These are phyloP conservation scores for Penicillium sp. DNA, from an alignment of 2,329 filamentous ascomycete genomes.

Conservation along the genomic window DNA sequence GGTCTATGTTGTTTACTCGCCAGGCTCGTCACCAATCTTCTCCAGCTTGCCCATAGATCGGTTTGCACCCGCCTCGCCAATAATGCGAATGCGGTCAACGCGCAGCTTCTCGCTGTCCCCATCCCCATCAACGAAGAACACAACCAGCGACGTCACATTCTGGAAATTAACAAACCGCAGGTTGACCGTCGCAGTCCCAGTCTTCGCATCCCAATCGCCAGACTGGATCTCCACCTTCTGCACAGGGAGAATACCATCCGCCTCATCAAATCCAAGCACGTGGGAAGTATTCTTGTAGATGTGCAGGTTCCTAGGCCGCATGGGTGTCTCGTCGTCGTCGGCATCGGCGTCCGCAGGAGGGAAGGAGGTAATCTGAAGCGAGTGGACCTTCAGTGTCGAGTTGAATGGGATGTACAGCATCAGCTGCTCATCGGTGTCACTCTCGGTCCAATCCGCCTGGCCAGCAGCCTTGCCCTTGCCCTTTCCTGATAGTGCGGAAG, in stretches of 20 bases:
- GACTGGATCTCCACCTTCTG: constrained; percentile 74
- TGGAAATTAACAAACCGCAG: constrained; percentile 97
- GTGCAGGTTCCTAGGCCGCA: constrained; percentile 79
- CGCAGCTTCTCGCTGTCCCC: constrained; percentile 81
- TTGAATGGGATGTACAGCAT: constrained; percentile 92
- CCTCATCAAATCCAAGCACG: constrained; percentile 92
- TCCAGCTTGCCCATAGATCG: constrained; percentile 90
- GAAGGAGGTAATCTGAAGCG: constrained; percentile 78
- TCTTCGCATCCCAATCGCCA: constrained; percentile 73
- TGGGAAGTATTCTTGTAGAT: constrained; percentile 86
- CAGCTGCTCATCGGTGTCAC: constrained; percentile 94
- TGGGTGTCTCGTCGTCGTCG: constrained; percentile 69
- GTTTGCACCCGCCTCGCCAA: constrained; percentile 90
- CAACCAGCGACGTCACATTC: constrained; percentile 78
- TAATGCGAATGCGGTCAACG: constrained; percentile 60
- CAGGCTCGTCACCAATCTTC: constrained; percentile 79
- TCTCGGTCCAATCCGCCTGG: constrained; percentile 86
- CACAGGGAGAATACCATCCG: constrained; percentile 77
- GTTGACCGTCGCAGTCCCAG: constrained; percentile 69
- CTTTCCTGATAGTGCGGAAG: constrained; percentile 56
- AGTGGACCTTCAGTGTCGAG: constrained; percentile 83
- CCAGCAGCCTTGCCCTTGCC: constrained; percentile 51
- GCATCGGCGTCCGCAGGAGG: constrained; percentile 55
- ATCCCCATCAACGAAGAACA: constrained; percentile 87
- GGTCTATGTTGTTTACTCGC: constrained; percentile 50